A percentile compares a stretch with the other conserved stretches of the same genome.
Conservation (phyloP, 2,329 filamentous ascomycete genomes). For the Venturia oleaginea region DNA sequence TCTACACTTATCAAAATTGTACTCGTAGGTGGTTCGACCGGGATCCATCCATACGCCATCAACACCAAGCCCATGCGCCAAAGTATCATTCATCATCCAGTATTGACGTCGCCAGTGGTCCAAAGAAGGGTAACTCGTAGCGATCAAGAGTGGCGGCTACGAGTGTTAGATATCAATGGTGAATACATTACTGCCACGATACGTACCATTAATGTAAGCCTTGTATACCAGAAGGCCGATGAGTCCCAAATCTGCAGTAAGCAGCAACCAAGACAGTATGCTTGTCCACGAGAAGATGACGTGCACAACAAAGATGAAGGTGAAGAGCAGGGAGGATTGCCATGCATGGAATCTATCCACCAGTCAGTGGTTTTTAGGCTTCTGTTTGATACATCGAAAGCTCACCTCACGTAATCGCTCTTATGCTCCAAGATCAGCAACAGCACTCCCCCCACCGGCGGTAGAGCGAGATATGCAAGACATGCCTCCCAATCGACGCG, state of each 20-base stretch:
- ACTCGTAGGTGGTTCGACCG: background rate
- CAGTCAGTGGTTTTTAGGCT: background rate
- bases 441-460: conserved; percentile 76
- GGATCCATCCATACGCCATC: background rate
- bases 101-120: conserved; percentile 75
- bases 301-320: conserved; percentile 63
- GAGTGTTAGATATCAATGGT: background rate
- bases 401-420: conserved; percentile 90
- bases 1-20: background rate
- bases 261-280: conserved; percentile 74
- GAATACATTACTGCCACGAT: conserved; percentile 16
- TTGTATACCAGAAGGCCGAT: conserved; percentile 69
- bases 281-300: conserved; percentile 78
- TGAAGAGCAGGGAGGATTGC: conserved; percentile 82
- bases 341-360: conserved; percentile 77
- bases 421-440: conserved; percentile 82
- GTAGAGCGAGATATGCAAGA: conserved; percentile 76
- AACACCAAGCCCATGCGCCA: background rate
- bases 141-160: conserved; percentile 54
- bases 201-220: conserved; percentile 74
- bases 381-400: background rate
- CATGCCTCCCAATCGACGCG: conserved; percentile 84
- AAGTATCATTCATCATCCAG: conserved; percentile 66
- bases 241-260: conserved; percentile 63
- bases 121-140: conserved; percentile 82